These are phyloP conservation scores for Pichia norvegensis DNA, from an alignment of 1,139 yeast species.

Conservation along the genomic window DNA sequence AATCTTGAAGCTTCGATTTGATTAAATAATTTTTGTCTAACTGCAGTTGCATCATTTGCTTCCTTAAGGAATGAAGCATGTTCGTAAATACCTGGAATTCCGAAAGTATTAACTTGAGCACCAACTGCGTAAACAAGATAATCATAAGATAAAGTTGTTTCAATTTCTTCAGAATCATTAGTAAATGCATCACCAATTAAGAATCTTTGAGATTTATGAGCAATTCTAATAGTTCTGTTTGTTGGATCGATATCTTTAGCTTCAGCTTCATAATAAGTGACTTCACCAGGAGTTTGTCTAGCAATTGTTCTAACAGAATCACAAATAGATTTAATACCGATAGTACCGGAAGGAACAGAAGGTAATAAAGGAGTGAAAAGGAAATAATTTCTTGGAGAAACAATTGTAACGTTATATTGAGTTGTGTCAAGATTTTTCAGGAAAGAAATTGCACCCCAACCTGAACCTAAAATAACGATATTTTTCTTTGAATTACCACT, in stretches of 20 bases:
- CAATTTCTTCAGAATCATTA: slow-evolving; percentile 33
- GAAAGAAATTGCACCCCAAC: slow-evolving; percentile 56
- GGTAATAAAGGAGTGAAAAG: slow-evolving; percentile 56
- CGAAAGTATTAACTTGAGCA: slow-evolving; percentile 76
- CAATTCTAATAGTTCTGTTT: slow-evolving; percentile 43
- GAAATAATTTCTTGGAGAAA: slow-evolving; percentile 56
- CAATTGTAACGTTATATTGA: slow-evolving; percentile 51
- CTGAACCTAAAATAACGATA: slow-evolving; percentile 51
- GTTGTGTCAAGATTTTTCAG: slow-evolving; percentile 52
- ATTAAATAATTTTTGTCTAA: slow-evolving; percentile 51
- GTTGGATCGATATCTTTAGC: slow-evolving; percentile 51
- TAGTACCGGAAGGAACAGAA: slow-evolving; percentile 55
- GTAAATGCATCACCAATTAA: slow-evolving; percentile 45
- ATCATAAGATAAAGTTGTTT: slow-evolving; percentile 52
- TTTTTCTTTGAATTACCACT: slow-evolving; percentile 79
- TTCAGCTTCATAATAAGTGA: slow-evolving; percentile 51
- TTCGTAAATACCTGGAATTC: slow-evolving; percentile 73
- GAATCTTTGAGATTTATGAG: slow-evolving; percentile 45
- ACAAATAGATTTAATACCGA: slow-evolving; percentile 48
- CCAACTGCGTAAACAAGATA: slow-evolving; percentile 78
- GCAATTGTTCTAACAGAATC: slow-evolving; percentile 49
- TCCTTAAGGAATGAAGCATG: slow-evolving; percentile 52
- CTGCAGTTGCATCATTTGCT: slow-evolving; percentile 48
- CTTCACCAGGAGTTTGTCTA: slow-evolving; percentile 46
- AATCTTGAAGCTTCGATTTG: slow-evolving; percentile 68